Conservation (phyloP, 2,329 filamentous ascomycete genomes). For the Neonectria sp. region DNA sequence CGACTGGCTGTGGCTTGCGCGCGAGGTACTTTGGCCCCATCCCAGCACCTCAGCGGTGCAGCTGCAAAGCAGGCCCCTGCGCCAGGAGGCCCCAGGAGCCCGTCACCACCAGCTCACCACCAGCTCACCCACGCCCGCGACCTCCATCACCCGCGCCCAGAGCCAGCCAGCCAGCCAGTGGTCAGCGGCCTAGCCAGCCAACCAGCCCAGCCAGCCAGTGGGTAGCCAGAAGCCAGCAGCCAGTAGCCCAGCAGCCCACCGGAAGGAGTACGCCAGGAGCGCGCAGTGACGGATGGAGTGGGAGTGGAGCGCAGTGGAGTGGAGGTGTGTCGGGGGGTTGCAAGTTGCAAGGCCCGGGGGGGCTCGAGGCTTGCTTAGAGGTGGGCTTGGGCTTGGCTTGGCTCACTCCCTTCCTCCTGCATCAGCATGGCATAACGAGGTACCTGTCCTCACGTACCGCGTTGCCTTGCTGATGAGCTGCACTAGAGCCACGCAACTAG, state of each 20-base stretch:
- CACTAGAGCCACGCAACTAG: conserved; percentile 36
- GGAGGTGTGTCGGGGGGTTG: conserved; percentile 22
- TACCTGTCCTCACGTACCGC: conserved; percentile 35
- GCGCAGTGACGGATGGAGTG: conserved; percentile 17
- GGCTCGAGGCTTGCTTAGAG: conserved; percentile 1
- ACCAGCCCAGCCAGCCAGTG: no score
- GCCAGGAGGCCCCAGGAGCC: conserved; percentile 16
- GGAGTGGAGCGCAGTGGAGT: conserved; percentile 15
- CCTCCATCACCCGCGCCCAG: conserved; percentile 17
- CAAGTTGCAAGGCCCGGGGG: neutral
- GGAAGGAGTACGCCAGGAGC: conserved; percentile 21
- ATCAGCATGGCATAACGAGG: conserved; percentile 22
- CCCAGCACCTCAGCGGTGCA: conserved; percentile 8
- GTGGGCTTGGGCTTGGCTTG: conserved; percentile 16
- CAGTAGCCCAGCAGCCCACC: conserved; percentile 5
- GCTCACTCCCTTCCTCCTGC: conserved; percentile 32
- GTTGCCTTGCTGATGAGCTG: conserved; percentile 35
- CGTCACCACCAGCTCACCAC: conserved; percentile 22
- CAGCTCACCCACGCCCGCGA: conserved; percentile 4
- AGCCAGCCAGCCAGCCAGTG: conserved; percentile 17
- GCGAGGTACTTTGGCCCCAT: conserved; percentile 27
- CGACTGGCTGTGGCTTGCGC: conserved; percentile 27
- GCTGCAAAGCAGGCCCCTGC: conserved; percentile 1
- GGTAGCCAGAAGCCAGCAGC: neutral
- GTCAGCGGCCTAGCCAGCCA: neutral